These are phyloP conservation scores for Termitomyces sp. DNA, from an alignment of 768 basidiomycete genomes.

Conservation along the genomic window DNA sequence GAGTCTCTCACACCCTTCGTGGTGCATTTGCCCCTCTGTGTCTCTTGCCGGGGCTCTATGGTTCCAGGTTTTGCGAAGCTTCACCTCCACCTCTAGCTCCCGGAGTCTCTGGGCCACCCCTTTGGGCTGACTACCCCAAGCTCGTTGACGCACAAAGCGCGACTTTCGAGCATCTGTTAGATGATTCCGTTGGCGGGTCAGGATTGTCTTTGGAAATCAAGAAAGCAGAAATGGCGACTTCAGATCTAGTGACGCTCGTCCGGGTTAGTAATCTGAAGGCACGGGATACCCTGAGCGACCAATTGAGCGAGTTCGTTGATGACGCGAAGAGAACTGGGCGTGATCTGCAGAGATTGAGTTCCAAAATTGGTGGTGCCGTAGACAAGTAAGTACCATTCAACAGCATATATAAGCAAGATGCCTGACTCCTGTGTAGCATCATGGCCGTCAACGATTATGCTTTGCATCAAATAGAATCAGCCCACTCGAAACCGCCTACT, in stretches of 20 bases:
- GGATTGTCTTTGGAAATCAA: slow-evolving; percentile 65
- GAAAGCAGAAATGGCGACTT: slow-evolving; percentile 75
- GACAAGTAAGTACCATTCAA: slow-evolving; percentile 51
- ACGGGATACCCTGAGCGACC: slow-evolving; percentile 51
- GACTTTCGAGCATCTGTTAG: slow-evolving; percentile 60
- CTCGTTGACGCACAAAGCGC: slow-evolving; percentile 58
- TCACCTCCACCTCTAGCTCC: slow-evolving; percentile 1
- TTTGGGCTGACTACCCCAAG: slow-evolving; percentile 58
- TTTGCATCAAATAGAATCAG: slow-evolving; percentile 49
- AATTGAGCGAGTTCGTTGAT: slow-evolving; percentile 49
- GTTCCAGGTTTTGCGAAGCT: slow-evolving; percentile 37
- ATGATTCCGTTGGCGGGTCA: slow-evolving; percentile 55
- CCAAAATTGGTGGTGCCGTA: slow-evolving; percentile 70
- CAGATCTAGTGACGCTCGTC: slow-evolving; percentile 62
- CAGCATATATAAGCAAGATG: neutral
- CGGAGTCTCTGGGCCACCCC: slow-evolving; percentile 19
- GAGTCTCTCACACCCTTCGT: slow-evolving; percentile 40
- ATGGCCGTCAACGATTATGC: slow-evolving; percentile 75
- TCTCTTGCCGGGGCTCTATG: slow-evolving; percentile 55
- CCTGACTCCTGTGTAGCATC: slow-evolving; percentile 39
- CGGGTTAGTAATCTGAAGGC: slow-evolving; percentile 59
- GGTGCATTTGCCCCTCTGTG: slow-evolving; percentile 56
- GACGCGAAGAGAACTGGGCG: slow-evolving; percentile 61
- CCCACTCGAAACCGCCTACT: slow-evolving; percentile 31
- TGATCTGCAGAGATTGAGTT: slow-evolving; percentile 57